These are phyloP conservation scores for Saccharomycopsis schoenii DNA, from an alignment of 805 yeast genomes.

Conservation along the genomic window DNA sequence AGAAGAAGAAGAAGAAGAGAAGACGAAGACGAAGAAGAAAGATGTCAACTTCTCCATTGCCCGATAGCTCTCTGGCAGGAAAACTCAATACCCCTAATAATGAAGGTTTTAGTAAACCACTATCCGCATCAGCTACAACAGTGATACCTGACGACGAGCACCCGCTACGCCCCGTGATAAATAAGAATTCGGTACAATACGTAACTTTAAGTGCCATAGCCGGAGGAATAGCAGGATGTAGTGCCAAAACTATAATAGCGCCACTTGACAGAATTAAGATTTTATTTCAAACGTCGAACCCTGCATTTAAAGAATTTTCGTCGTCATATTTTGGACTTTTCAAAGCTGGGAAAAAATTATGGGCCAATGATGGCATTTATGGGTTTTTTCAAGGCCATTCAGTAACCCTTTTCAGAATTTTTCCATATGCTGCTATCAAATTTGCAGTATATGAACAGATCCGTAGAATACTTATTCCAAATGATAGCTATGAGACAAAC, in stretches of 20 bases:
- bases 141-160: conserved; percentile 2
- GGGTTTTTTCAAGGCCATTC: conserved; percentile 96
- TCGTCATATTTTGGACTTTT: conserved; percentile 74
- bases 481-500: conserved; percentile 66
- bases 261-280: conserved; percentile 94
- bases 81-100: neutral
- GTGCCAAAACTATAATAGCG: conserved; percentile 93
- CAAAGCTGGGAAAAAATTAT: conserved; percentile 61
- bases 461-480: conserved; percentile 68
- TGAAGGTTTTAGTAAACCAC: neutral
- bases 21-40: too few relatives aligned
- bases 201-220: conserved; percentile 79
- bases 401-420: conserved; percentile 80
- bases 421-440: conserved; percentile 95
- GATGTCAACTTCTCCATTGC: neutral
- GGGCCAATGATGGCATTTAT: conserved; percentile 53
- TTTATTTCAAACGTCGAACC: conserved; percentile 89
- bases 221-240: conserved; percentile 92
- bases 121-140: neutral
- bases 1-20: too few relatives aligned
- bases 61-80: neutral
- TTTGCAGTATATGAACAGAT: conserved; percentile 95
- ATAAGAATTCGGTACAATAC: conserved; percentile 69
- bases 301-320: conserved; percentile 69
- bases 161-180: neutral